These are phyloP conservation scores for Dionaea muscipula DNA, from an alignment of 179 eudicot species.

Conservation along the genomic window DNA sequence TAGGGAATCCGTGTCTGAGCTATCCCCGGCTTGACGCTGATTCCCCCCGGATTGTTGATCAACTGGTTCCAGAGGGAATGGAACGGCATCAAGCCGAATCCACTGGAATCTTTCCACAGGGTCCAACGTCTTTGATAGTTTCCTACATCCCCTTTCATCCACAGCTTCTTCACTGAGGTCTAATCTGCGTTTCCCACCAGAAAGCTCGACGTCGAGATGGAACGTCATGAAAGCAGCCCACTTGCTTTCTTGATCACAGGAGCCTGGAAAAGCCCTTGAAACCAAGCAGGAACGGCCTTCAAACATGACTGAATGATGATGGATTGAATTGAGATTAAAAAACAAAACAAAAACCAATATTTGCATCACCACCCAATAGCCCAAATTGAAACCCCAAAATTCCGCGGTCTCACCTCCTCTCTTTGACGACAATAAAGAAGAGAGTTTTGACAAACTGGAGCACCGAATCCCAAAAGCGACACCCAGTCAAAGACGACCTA, in stretches of 20 bases:
- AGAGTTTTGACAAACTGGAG: conserved; percentile 6
- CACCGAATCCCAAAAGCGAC: conserved; percentile 7
- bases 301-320: conserved; percentile 41
- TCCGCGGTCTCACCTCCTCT: conserved; percentile 6
- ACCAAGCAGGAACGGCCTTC: conserved; percentile 51
- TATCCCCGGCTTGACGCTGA: conserved; percentile 24
- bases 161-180: conserved; percentile 30
- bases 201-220: conserved; percentile 26
- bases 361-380: conserved; percentile 5
- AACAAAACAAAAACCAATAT: too few species aligned
- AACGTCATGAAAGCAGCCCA: conserved; percentile 41
- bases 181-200: conserved; percentile 38
- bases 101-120: conserved; percentile 17
- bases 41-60: conserved; percentile 14
- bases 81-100: conserved; percentile 14
- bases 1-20: conserved; percentile 42
- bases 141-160: conserved; percentile 25
- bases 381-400: conserved; percentile 9
- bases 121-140: conserved; percentile 23
- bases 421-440: conserved; percentile 7
- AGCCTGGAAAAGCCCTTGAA: conserved; percentile 39
- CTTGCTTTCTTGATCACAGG: conserved; percentile 39
- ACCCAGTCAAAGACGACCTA: conserved; percentile 13
- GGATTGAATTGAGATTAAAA: neutral
- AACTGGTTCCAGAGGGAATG: conserved; percentile 15